Conservation (phyloP, 768 basidiomycete species). For the Lactifluus echinatus region DNA sequence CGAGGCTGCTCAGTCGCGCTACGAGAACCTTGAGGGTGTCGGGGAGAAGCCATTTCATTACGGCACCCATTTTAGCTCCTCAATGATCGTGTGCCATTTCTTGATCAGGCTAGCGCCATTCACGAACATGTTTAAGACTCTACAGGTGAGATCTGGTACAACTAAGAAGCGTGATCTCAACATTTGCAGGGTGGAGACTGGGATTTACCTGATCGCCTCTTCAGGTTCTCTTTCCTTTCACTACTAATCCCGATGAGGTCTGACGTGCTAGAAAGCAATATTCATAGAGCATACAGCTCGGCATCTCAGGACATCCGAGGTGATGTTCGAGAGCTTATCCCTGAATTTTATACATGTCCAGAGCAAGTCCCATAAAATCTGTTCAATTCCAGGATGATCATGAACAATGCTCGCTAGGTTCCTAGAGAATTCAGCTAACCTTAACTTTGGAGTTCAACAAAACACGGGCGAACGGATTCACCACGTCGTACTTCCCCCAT, state of each 20-base stretch:
- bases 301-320: slow-evolving; percentile 81
- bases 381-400: background rate
- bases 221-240: slow-evolving; percentile 37
- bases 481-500: slow-evolving; percentile 81
- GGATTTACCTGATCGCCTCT: slow-evolving; percentile 85
- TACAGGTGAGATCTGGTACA: slow-evolving; percentile 39
- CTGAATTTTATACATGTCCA: slow-evolving; percentile 79
- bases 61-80: slow-evolving; percentile 92
- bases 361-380: slow-evolving; percentile 42
- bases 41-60: slow-evolving; percentile 87
- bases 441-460: slow-evolving; percentile 73
- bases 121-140: slow-evolving; percentile 90
- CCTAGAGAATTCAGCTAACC: slow-evolving; percentile 66
- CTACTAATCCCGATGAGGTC: slow-evolving; percentile 12
- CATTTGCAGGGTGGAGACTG: slow-evolving; percentile 75
- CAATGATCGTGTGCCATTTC: slow-evolving; percentile 96
- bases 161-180: background rate
- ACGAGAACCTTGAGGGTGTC: slow-evolving; percentile 66
- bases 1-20: slow-evolving; percentile 69
- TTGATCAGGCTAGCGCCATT: slow-evolving; percentile 84
- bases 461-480: slow-evolving; percentile 73
- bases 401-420: slow-evolving; percentile 42
- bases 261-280: slow-evolving; percentile 39
- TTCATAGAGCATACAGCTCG: slow-evolving; percentile 75
- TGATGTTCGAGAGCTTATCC: slow-evolving; percentile 89